Percentiles rank a stretch among this genome's conserved stretches.
Conservation (phyloP, 345 rosid genomes). For the Cardiospermum halicacabum region DNA sequence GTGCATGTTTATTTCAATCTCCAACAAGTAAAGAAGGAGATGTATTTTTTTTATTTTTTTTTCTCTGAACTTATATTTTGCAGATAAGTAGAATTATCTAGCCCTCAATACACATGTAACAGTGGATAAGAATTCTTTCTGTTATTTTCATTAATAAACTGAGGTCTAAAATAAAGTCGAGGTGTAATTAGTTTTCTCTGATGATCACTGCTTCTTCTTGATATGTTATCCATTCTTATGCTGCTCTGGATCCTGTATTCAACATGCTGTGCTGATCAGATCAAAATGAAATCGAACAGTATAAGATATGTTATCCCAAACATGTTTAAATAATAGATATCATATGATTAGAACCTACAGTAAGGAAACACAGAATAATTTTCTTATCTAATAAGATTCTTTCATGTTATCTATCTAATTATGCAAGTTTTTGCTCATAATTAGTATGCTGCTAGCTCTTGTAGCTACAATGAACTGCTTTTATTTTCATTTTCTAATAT, state of each 20-base stretch:
- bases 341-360: not conserved
- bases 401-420: not conserved
- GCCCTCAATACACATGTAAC: not conserved
- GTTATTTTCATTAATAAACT: conserved; percentile 3
- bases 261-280: not conserved
- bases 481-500: not conserved
- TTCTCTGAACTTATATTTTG: conserved; percentile 8
- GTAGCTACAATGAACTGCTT: not conserved
- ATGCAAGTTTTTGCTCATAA: not conserved
- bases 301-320: not conserved
- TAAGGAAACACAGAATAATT: not conserved
- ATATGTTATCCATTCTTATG: too few relatives aligned
- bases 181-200: not conserved
- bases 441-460: not conserved
- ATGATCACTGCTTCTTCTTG: too few relatives aligned
- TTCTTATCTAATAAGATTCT: not conserved
- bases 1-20: conserved; percentile 12
- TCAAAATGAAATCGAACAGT: not conserved
- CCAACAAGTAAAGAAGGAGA: conserved; percentile 21
- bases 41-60: conserved; percentile 14
- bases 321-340: not conserved
- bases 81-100: conserved; percentile 2
- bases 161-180: not conserved
- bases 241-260: too few relatives aligned
- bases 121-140: not conserved